Conservation (phyloP, 2,329 filamentous ascomycete species). For the Fusarium tuaranense region DNA sequence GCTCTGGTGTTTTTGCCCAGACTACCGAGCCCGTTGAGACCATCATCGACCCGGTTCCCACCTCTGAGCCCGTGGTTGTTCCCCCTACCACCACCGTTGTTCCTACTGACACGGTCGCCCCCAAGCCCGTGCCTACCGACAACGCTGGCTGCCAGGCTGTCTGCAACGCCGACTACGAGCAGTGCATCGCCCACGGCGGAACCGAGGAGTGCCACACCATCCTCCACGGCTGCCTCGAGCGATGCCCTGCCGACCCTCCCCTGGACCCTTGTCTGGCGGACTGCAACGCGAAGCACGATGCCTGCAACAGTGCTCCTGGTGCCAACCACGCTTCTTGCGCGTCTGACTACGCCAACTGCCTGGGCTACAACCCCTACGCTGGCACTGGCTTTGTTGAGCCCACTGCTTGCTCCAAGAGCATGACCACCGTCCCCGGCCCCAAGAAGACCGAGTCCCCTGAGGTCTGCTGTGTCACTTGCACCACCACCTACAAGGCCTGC, state of each 20-base stretch:
- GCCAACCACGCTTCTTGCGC: slow-evolving; percentile 12
- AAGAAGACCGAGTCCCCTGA: slow-evolving; percentile 10
- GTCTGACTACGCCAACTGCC: slow-evolving; percentile 3
- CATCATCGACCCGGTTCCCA: background rate
- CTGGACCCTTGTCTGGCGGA: background rate
- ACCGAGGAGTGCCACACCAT: too few relatives aligned
- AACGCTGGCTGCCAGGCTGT: too few relatives aligned
- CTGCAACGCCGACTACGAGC: too few relatives aligned
- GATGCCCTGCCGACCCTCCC: background rate
- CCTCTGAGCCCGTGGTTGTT: background rate
- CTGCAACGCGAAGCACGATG: slow-evolving; percentile 4
- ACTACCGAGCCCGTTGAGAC: background rate
- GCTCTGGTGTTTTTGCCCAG: slow-evolving; percentile 20
- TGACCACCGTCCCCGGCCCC: slow-evolving; percentile 11
- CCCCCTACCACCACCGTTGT: background rate
- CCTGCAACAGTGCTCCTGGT: background rate
- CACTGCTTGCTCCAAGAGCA: slow-evolving; percentile 8
- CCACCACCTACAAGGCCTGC: slow-evolving; percentile 28
- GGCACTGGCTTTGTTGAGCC: background rate
- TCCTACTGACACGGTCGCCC: background rate
- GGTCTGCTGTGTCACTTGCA: slow-evolving; percentile 21
- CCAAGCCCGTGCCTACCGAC: background rate
- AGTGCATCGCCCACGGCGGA: too few relatives aligned
- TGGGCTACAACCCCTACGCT: slow-evolving; percentile 16
- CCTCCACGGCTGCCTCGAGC: too few relatives aligned